These are phyloP conservation scores for Dillenia turbinata DNA, from an alignment of 164 flowering plant genomes.

Conservation along the genomic window DNA sequence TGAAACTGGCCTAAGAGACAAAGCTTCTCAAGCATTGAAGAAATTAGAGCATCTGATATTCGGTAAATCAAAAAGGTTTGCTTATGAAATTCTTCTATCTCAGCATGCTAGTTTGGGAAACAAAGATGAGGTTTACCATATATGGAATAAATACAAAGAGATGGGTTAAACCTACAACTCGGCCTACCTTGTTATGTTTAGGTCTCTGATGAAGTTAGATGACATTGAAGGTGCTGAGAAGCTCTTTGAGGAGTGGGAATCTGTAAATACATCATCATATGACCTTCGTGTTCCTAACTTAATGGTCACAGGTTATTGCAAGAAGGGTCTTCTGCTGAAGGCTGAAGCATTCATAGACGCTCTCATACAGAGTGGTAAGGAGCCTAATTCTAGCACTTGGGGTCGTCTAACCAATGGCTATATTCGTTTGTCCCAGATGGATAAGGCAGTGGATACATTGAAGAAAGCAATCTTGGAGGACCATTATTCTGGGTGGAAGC, in stretches of 20 bases:
- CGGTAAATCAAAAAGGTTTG: background rate
- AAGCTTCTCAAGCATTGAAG: constrained; percentile 20
- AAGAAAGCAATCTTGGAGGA: constrained; percentile 18
- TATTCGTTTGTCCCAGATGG: constrained; percentile 16
- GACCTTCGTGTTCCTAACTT: constrained; percentile 23
- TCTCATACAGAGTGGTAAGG: constrained; percentile 15
- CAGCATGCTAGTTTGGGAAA: constrained; percentile 21
- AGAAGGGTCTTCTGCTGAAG: constrained; percentile 27
- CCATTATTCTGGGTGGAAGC: constrained; percentile 8
- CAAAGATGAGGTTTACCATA: constrained; percentile 31
- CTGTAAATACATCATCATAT: constrained; percentile 2
- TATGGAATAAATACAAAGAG: constrained; percentile 27
- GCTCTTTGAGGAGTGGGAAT: constrained; percentile 31
- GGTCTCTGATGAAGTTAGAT: constrained; percentile 28
- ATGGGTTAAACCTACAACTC: constrained; percentile 4
- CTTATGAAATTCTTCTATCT: constrained; percentile 22
- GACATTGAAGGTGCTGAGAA: constrained; percentile 38
- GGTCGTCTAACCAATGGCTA: constrained; percentile 24
- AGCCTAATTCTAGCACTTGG: constrained; percentile 25
- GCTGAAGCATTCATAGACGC: constrained; percentile 24
- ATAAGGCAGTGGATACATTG: constrained; percentile 25
- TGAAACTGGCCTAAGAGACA: constrained; percentile 28
- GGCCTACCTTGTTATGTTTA: constrained; percentile 24
- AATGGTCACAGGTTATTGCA: constrained; percentile 27
- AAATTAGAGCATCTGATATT: constrained; percentile 19